A percentile compares a stretch with the other conserved stretches of the same genome.
phyloP scores from a whole-genome alignment of 305 asterid genomes.

The Fraxinus xanthoxyloides region DNA sequence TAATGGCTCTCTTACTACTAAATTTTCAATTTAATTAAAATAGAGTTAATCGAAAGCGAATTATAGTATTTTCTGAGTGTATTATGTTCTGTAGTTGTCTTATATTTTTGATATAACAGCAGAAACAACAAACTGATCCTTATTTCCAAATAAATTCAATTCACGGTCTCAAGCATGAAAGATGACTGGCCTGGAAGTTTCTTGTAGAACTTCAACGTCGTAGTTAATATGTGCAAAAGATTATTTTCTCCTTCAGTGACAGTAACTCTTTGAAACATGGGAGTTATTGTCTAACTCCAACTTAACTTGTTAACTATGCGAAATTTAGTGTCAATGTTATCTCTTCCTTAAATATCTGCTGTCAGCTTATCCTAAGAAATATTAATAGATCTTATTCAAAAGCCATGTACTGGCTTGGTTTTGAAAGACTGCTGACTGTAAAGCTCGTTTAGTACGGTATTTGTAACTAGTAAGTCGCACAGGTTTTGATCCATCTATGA shows the following conservation, averaged over 20 bases:
- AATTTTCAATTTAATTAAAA: background rate
- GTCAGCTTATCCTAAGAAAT: background rate
- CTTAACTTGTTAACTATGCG: background rate
- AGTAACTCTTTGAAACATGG: background rate
- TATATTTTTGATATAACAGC: background rate
- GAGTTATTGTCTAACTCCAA: background rate
- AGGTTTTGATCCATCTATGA: background rate
- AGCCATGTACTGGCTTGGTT: background rate
- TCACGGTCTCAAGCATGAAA: background rate
- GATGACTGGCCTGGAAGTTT: background rate
- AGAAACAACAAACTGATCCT: background rate
- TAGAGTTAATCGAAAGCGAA: background rate
- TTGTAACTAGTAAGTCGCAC: background rate
- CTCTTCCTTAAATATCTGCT: background rate
- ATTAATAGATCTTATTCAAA: background rate
- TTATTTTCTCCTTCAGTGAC: background rate
- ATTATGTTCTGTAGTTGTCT: background rate
- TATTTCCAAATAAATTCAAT: background rate
- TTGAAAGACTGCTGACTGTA: background rate
- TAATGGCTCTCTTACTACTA: constrained; percentile 29
- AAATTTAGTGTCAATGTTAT: background rate
- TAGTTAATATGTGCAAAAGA: background rate
- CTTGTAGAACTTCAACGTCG: background rate
- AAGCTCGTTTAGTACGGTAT: background rate
- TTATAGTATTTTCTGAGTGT: background rate